Evolutionary conservation across 495 filamentous ascomycete species (phyloP).

Genomic region (Penicillium desertorum): DNA sequence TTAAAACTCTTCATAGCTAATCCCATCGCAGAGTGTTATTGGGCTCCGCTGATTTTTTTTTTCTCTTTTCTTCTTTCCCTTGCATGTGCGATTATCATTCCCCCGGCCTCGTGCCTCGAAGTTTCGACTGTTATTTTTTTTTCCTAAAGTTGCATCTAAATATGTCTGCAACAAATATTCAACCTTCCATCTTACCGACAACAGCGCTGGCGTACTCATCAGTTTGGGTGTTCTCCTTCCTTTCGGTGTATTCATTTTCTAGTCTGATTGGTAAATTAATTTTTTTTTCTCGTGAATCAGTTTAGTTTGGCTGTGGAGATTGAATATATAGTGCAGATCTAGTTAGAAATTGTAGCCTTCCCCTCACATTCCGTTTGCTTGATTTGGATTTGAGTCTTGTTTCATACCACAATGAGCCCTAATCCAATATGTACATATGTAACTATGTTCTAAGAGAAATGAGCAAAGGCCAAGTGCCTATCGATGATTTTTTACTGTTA

Average conservation of each 20-base stretch:
- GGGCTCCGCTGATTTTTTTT: slow-evolving; percentile 64
- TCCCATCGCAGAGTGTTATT: slow-evolving; percentile 68
- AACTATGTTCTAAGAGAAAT: not conserved
- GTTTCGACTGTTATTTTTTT: slow-evolving; percentile 14
- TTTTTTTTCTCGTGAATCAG: not conserved
- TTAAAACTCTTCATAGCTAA: slow-evolving; percentile 24
- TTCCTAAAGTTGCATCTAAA: slow-evolving; percentile 6
- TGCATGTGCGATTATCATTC: slow-evolving; percentile 33
- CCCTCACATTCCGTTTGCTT: not conserved
- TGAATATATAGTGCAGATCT: slow-evolving; percentile 4
- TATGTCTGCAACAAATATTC: slow-evolving; percentile 3
- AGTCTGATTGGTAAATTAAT: slow-evolving; percentile 4
- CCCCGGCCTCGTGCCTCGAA: slow-evolving; percentile 19
- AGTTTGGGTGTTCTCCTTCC: slow-evolving; percentile 17
- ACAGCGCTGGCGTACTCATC: slow-evolving; percentile 23
- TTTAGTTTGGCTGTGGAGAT: not conserved
- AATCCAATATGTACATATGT: not conserved
- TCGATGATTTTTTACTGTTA: not conserved
- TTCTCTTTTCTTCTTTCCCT: slow-evolving; percentile 17
- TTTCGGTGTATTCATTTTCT: slow-evolving; percentile 17
- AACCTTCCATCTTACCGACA: slow-evolving; percentile 12
- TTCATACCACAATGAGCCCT: not conserved
- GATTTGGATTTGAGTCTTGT: not conserved
- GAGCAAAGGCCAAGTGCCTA: not conserved
- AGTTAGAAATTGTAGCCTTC: not conserved